Conservation (phyloP, 768 basidiomycete genomes). For the Termitomyces bulborhizus region DNA sequence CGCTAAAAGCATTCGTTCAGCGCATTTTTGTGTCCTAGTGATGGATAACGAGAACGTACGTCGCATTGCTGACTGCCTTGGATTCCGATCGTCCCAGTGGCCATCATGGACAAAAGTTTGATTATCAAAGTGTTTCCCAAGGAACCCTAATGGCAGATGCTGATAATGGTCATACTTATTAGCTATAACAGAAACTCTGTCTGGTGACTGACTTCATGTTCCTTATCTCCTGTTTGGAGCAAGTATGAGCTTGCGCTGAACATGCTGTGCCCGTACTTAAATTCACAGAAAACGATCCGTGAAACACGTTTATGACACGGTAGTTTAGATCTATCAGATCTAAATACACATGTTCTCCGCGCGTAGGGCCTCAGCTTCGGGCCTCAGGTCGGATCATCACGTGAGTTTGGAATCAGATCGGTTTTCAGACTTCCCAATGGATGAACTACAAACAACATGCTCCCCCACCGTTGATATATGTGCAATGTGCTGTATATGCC, state of each 20-base stretch:
- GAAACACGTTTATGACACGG: too few species aligned
- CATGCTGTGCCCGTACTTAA: too few species aligned
- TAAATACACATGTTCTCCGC: too few species aligned
- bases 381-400: too few species aligned
- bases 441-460: neutral
- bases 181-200: too few species aligned
- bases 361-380: too few species aligned
- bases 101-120: neutral
- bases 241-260: neutral
- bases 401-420: too few species aligned
- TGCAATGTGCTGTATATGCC: neutral
- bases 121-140: neutral
- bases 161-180: neutral
- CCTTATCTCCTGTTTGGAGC: neutral
- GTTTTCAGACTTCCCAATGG: too few species aligned
- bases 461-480: neutral
- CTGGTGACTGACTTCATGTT: neutral
- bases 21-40: too few species aligned
- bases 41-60: neutral
- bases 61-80: neutral
- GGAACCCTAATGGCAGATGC: neutral
- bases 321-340: too few species aligned
- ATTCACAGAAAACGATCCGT: too few species aligned
- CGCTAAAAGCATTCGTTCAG: conserved; percentile 21
- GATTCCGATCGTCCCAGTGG: neutral